Percentiles rank a stretch among this genome's conserved stretches.
These are phyloP conservation scores for Acanthamoeba triangularis DNA, from an alignment of 208 protist species.

Conservation along the genomic window DNA sequence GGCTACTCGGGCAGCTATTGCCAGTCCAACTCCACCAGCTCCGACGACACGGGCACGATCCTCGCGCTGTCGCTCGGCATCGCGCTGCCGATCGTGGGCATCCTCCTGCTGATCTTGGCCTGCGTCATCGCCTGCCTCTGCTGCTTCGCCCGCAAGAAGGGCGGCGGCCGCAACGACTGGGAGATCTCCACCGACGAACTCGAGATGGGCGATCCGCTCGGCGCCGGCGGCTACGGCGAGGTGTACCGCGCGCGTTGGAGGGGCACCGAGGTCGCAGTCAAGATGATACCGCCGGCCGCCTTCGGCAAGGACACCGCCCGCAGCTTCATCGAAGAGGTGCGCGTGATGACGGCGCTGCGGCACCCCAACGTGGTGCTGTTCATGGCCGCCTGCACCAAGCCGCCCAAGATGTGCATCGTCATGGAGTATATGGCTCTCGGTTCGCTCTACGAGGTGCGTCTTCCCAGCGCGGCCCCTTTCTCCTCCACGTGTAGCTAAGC, in stretches of 20 bases:
- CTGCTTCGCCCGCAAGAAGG: background rate
- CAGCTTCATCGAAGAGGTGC: slow-evolving; percentile 72
- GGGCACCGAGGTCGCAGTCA: slow-evolving; percentile 50
- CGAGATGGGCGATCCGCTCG: slow-evolving; percentile 29
- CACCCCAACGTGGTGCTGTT: slow-evolving; percentile 59
- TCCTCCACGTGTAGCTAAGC: too few relatives aligned
- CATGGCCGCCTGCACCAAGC: slow-evolving; percentile 33
- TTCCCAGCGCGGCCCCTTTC: too few relatives aligned
- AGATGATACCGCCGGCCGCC: slow-evolving; percentile 25
- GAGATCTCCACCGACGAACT: slow-evolving; percentile 38
- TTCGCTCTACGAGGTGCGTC: background rate
- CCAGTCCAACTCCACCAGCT: background rate
- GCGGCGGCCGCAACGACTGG: slow-evolving; percentile 5
- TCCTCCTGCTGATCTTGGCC: background rate
- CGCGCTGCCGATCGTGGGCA: background rate
- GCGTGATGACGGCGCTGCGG: slow-evolving; percentile 51
- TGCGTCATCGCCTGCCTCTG: background rate
- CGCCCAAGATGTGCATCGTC: slow-evolving; percentile 38
- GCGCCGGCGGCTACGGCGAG: slow-evolving; percentile 24
- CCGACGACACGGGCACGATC: background rate
- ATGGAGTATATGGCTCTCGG: slow-evolving; percentile 45
- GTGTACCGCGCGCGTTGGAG: slow-evolving; percentile 12
- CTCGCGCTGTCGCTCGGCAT: slow-evolving; percentile 3
- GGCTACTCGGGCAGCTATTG: background rate
- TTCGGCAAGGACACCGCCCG: slow-evolving; percentile 22